Evolutionary conservation across 2,329 filamentous ascomycete species (phyloP).

Genomic region (Fusarium neocosmosporiellum): DNA sequence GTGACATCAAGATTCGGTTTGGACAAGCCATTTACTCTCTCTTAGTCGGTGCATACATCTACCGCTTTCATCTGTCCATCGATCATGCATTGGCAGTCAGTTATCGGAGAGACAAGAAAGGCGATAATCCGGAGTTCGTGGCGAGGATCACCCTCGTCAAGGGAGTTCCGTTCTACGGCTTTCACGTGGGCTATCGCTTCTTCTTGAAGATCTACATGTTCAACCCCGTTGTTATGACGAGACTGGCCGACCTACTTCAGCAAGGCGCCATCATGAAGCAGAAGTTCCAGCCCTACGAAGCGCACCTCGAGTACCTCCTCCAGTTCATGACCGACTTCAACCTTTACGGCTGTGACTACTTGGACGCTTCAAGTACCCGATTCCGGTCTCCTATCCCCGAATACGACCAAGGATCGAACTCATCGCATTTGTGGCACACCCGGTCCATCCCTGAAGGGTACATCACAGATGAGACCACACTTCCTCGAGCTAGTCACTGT

Average conservation of each 20-base stretch:
- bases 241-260: slow-evolving; percentile 85
- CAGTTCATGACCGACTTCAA: slow-evolving; percentile 99
- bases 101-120: slow-evolving; percentile 80
- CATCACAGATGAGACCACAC: slow-evolving; percentile 66
- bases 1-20: slow-evolving; percentile 35
- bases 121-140: slow-evolving; percentile 77
- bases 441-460: slow-evolving; percentile 68
- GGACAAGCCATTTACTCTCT: slow-evolving; percentile 17
- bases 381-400: slow-evolving; percentile 83
- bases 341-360: slow-evolving; percentile 90
- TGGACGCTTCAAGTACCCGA: slow-evolving; percentile 75
- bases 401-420: slow-evolving; percentile 68
- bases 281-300: slow-evolving; percentile 91
- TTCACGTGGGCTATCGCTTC: slow-evolving; percentile 89
- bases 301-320: slow-evolving; percentile 88
- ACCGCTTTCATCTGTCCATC: slow-evolving; percentile 84
- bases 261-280: slow-evolving; percentile 89
- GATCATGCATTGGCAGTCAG: slow-evolving; percentile 89
- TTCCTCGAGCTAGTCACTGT: slow-evolving; percentile 88
- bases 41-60: slow-evolving; percentile 79
- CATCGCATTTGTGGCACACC: slow-evolving; percentile 82
- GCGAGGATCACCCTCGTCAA: slow-evolving; percentile 93
- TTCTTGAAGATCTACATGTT: slow-evolving; percentile 96
- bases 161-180: slow-evolving; percentile 95
- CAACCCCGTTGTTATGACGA: slow-evolving; percentile 87